These are phyloP conservation scores for Bryopsis sp. DNA, from an alignment of 139 green algal species.

Conservation along the genomic window DNA sequence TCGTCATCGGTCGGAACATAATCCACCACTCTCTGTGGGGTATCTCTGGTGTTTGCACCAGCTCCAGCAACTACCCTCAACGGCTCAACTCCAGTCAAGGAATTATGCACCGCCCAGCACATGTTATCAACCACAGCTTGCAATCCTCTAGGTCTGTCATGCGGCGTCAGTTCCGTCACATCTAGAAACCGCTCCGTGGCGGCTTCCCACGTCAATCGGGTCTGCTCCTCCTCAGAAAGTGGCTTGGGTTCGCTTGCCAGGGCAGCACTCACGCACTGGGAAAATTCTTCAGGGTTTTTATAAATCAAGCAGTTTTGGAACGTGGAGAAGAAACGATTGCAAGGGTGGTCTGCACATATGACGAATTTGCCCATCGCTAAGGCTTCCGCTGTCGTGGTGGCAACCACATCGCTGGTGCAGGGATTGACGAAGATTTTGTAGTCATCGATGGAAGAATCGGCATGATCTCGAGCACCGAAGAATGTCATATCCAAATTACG, in stretches of 20 bases:
- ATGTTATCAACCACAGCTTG: slow-evolving; percentile 53
- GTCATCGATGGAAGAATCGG: slow-evolving; percentile 52
- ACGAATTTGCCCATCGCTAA: slow-evolving; percentile 99
- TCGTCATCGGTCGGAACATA: slow-evolving; percentile 41
- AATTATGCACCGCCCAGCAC: slow-evolving; percentile 48
- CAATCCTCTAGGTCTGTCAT: slow-evolving; percentile 19
- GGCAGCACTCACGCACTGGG: slow-evolving; percentile 53
- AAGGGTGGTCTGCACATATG: slow-evolving; percentile 87
- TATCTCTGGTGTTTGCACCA: slow-evolving; percentile 60
- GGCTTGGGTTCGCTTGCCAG: slow-evolving; percentile 61
- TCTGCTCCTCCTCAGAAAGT: slow-evolving; percentile 58
- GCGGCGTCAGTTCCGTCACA: slow-evolving; percentile 21
- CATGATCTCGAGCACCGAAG: slow-evolving; percentile 81
- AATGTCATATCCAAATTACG: slow-evolving; percentile 66
- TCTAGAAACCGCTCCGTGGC: slow-evolving; percentile 32
- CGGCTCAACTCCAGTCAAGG: slow-evolving; percentile 32
- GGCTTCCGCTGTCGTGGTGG: slow-evolving; percentile 95
- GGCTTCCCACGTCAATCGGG: slow-evolving; percentile 59
- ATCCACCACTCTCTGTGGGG: slow-evolving; percentile 45
- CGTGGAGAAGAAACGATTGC: slow-evolving; percentile 83
- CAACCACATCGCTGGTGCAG: slow-evolving; percentile 87
- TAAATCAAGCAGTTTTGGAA: slow-evolving; percentile 92
- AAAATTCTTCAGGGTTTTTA: slow-evolving; percentile 80
- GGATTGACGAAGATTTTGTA: slow-evolving; percentile 91
- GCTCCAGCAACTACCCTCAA: slow-evolving; percentile 50